A percentile compares a stretch with the other conserved stretches of the same genome.
These are phyloP conservation scores for Pouteria glomerata DNA, from an alignment of 148 eudicot genomes.

Conservation along the genomic window DNA sequence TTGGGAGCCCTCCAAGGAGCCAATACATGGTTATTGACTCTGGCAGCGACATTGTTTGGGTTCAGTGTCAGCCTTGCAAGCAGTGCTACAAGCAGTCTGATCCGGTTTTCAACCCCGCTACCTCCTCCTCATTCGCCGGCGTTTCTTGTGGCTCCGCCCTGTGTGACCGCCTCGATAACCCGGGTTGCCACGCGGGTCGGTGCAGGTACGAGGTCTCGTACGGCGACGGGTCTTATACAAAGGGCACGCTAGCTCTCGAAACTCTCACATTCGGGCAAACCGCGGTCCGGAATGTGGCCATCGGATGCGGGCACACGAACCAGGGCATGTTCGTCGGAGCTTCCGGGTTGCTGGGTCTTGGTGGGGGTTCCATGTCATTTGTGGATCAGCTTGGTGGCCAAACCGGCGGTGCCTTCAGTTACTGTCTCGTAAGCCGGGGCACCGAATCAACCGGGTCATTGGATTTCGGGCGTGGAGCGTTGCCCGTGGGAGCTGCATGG, in stretches of 20 bases:
- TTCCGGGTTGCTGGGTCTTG: slow-evolving; percentile 76
- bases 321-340: slow-evolving; percentile 91
- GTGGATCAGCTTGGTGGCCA: slow-evolving; percentile 84
- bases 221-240: slow-evolving; percentile 85
- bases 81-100: slow-evolving; percentile 76
- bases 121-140: slow-evolving; percentile 54
- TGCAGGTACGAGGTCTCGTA: slow-evolving; percentile 71
- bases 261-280: slow-evolving; percentile 61
- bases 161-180: slow-evolving; percentile 49
- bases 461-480: slow-evolving; percentile 57
- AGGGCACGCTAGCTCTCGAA: slow-evolving; percentile 76
- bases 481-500: slow-evolving; percentile 93
- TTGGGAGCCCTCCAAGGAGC: slow-evolving; percentile 68
- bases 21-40: slow-evolving; percentile 88
- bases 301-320: slow-evolving; percentile 86
- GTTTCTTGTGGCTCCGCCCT: slow-evolving; percentile 58
- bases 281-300: slow-evolving; percentile 51
- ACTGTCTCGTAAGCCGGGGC: slow-evolving; percentile 77
- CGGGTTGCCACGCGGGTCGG: slow-evolving; percentile 54
- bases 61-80: slow-evolving; percentile 83
- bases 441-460: slow-evolving; percentile 63
- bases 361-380: slow-evolving; percentile 80
- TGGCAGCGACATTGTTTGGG: slow-evolving; percentile 88
- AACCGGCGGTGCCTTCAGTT: slow-evolving; percentile 74
- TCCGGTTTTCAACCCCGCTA: slow-evolving; percentile 83